These are phyloP conservation scores for Gossypium longicalyx DNA, from an alignment of 345 rosid species.

Conservation along the genomic window DNA sequence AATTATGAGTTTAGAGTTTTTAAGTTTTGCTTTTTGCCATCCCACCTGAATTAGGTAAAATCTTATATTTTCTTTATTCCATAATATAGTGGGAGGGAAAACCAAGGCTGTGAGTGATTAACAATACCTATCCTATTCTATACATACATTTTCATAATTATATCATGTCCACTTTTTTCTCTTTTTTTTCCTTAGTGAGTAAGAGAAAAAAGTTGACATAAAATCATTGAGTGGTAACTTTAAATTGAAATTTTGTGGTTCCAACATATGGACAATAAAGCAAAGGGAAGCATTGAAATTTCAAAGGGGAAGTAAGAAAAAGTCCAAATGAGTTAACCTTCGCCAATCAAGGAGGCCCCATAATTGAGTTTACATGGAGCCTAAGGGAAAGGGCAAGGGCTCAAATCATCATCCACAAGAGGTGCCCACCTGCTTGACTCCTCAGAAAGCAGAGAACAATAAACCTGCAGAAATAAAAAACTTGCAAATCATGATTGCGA, in stretches of 20 bases:
- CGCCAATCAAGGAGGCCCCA: slow-evolving; percentile 27
- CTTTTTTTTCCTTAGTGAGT: not conserved
- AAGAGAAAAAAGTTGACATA: not conserved
- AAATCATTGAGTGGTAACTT: slow-evolving; percentile 32
- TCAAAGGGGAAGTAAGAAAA: slow-evolving; percentile 23
- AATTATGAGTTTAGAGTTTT: no score
- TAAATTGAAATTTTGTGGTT: slow-evolving; percentile 38
- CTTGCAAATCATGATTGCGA: slow-evolving; percentile 39
- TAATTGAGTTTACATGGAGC: slow-evolving; percentile 43
- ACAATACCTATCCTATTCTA: no score
- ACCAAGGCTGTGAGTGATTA: no score
- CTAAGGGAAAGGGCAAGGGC: slow-evolving; percentile 21
- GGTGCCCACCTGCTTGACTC: slow-evolving; percentile 24
- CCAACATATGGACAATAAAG: slow-evolving; percentile 32
- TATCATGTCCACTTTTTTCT: no score
- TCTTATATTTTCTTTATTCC: no score
- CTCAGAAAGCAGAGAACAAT: slow-evolving; percentile 26
- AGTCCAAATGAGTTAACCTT: slow-evolving; percentile 30
- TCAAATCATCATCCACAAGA: slow-evolving; percentile 30
- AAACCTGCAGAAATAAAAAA: slow-evolving; percentile 44
- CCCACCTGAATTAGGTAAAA: not conserved
- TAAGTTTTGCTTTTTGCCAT: no score
- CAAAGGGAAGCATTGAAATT: slow-evolving; percentile 22
- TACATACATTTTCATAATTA: no score
- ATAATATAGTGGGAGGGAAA: no score